These are phyloP conservation scores for Metschnikowia kunwiensis DNA, from an alignment of 805 yeast genomes.

Conservation along the genomic window DNA sequence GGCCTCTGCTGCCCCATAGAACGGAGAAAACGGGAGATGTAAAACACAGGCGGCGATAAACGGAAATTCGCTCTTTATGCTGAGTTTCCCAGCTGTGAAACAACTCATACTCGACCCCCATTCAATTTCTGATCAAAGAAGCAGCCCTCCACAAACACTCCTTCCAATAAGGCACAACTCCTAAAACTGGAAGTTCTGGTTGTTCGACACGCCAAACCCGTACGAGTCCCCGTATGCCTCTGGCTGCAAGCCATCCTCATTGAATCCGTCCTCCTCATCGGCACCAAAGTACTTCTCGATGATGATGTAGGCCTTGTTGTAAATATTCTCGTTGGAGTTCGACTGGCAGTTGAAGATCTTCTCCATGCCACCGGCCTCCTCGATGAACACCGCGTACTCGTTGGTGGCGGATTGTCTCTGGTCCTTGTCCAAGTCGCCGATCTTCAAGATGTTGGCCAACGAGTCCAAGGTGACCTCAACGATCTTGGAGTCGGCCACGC, in stretches of 20 bases:
- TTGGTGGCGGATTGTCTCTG: conserved; percentile 65
- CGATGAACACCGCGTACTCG: conserved; percentile 87
- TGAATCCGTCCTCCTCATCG: conserved; percentile 72
- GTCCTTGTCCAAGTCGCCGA: conserved; percentile 92
- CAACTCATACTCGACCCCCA: too few species aligned
- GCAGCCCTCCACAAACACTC: too few species aligned
- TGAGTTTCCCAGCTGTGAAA: too few species aligned
- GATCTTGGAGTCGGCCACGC: conserved; percentile 84
- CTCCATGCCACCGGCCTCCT: conserved; percentile 98
- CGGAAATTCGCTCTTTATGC: too few species aligned
- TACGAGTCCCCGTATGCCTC: conserved; percentile 78
- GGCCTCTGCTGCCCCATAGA: too few species aligned
- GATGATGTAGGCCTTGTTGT: conserved; percentile 83
- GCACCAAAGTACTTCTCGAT: conserved; percentile 89
- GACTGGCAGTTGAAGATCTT: conserved; percentile 90
- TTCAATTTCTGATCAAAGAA: too few species aligned
- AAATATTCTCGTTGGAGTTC: conserved; percentile 87
- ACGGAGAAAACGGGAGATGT: too few species aligned
- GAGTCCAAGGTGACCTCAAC: conserved; percentile 96
- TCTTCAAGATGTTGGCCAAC: conserved; percentile 85
- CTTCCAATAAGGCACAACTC: too few species aligned
- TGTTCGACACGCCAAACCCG: conserved; percentile 74
- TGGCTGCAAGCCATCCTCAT: conserved; percentile 68
- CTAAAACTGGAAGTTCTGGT: conserved; percentile 46
- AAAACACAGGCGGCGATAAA: too few species aligned